Conservation (phyloP, 164 flowering plant species). For the Magnolia kwangsiensis region DNA sequence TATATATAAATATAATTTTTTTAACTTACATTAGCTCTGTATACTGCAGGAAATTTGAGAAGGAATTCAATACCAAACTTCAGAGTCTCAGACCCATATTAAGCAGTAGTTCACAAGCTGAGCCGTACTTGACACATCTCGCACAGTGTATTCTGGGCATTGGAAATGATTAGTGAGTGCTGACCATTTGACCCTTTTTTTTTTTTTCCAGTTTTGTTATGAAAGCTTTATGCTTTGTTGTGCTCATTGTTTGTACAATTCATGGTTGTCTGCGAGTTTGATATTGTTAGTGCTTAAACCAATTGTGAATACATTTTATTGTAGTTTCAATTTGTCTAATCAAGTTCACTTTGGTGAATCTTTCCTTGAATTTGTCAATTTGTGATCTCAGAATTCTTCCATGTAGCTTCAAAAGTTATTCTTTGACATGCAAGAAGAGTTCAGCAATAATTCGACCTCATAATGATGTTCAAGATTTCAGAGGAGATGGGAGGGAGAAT, state of each 20-base stretch:
- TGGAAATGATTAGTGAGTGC: constrained; percentile 34
- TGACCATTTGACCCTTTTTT: neutral
- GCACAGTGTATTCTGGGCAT: constrained; percentile 90
- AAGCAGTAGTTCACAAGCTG: constrained; percentile 77
- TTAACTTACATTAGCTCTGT: neutral
- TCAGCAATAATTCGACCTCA: too few species aligned
- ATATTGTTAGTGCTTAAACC: too few species aligned
- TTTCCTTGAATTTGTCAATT: too few species aligned
- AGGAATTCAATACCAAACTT: constrained; percentile 77
- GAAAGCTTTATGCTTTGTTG: neutral
- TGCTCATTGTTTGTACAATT: neutral
- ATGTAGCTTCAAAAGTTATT: too few species aligned
- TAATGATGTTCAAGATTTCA: too few species aligned
- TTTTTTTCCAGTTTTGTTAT: neutral
- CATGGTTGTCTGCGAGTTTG: neutral
- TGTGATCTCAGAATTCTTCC: too few species aligned
- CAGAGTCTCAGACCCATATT: constrained; percentile 76
- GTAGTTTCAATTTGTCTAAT: too few species aligned
- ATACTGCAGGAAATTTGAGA: constrained; percentile 78
- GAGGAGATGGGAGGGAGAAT: too few species aligned
- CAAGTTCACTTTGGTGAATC: too few species aligned
- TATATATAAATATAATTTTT: neutral
- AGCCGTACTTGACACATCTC: constrained; percentile 90
- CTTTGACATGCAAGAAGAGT: too few species aligned
- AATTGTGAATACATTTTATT: too few species aligned